Percentiles rank a stretch among this genome's conserved stretches.
These are phyloP conservation scores for Groenewaldozyma auringiensis DNA, from an alignment of 1,139 yeast species.

Conservation along the genomic window DNA sequence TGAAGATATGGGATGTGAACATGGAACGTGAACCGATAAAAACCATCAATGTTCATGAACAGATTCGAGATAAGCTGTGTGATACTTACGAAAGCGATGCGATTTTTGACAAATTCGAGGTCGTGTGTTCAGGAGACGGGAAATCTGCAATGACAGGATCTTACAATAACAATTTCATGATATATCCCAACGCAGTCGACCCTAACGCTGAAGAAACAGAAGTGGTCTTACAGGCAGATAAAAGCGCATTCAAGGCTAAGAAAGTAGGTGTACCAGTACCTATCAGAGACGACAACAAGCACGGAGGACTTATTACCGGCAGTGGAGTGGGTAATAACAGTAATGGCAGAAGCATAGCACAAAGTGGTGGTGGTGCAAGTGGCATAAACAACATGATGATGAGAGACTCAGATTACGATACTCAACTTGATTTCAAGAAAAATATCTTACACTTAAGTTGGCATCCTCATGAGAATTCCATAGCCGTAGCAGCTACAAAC, in stretches of 20 bases:
- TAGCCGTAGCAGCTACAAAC: constrained; percentile 97
- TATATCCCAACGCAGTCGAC: constrained; percentile 70
- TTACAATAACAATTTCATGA: constrained; percentile 94
- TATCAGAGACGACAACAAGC: constrained; percentile 16
- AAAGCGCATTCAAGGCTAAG: constrained; percentile 86
- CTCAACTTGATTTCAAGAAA: constrained; percentile 80
- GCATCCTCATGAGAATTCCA: constrained; percentile 96
- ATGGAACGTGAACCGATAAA: constrained; percentile 95
- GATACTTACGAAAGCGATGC: constrained; percentile 98
- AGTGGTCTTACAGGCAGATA: constrained; percentile 92
- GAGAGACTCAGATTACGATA: constrained; percentile 59
- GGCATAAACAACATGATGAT: constrained; percentile 27
- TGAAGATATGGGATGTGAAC: constrained; percentile 95
- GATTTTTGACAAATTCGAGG: constrained; percentile 96
- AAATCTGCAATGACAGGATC: constrained; percentile 94
- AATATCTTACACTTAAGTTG: constrained; percentile 93
- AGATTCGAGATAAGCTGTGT: constrained; percentile 84
- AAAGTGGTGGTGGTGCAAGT: constrained; percentile 17
- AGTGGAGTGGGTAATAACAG: constrained; percentile 13
- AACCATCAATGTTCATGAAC: constrained; percentile 93
- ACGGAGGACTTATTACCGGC: constrained; percentile 6
- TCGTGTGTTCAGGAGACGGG: constrained; percentile 89
- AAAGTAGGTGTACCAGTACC: constrained; percentile 40
- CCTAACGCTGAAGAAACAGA: constrained; percentile 55
- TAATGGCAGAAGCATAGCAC: no score